A percentile compares a stretch with the other conserved stretches of the same genome.
Evolutionary conservation across 805 yeast genomes (phyloP).

Genomic region (Scheffersomyces ergatensis): DNA sequence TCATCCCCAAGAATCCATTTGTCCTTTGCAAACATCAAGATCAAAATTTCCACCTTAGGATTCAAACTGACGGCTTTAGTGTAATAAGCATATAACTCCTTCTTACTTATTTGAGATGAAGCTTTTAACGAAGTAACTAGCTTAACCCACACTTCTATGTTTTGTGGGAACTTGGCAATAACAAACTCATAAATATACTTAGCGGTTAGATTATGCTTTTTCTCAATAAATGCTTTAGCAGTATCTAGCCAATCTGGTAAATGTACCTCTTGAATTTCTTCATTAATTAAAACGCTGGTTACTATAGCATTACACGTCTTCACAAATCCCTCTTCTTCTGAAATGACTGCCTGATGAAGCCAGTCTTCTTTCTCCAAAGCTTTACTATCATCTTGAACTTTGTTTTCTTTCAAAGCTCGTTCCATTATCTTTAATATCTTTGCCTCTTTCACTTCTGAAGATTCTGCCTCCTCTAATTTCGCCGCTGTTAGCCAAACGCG

Average conservation of each 20-base stretch:
- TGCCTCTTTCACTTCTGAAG: constrained; percentile 35
- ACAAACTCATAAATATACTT: constrained; percentile 47
- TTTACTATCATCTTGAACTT: constrained; percentile 22
- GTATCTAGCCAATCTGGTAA: constrained; percentile 17
- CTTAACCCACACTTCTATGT: constrained; percentile 47
- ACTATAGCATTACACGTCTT: constrained; percentile 57
- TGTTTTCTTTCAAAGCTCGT: constrained; percentile 44
- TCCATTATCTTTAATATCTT: constrained; percentile 48
- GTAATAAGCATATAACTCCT: constrained; percentile 34
- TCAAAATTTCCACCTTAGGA: constrained; percentile 49
- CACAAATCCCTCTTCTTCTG: constrained; percentile 47
- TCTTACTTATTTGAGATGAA: constrained; percentile 6
- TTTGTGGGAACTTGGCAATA: constrained; percentile 46
- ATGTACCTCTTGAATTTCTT: constrained; percentile 9
- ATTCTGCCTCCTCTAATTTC: constrained; percentile 60
- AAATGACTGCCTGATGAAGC: constrained; percentile 52
- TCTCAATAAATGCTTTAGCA: constrained; percentile 26
- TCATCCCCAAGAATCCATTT: constrained; percentile 52
- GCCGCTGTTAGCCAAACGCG: constrained; percentile 71
- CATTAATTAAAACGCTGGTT: constrained; percentile 32
- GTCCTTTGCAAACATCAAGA: constrained; percentile 73
- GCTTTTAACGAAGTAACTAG: constrained; percentile 33
- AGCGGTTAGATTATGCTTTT: constrained; percentile 32
- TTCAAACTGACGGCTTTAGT: constrained; percentile 51
- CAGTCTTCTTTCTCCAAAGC: constrained; percentile 41